Percentiles rank a stretch among this genome's conserved stretches.
phyloP scores from a whole-genome alignment of 2,329 filamentous ascomycete genomes.

The Clonostachys rosea region DNA sequence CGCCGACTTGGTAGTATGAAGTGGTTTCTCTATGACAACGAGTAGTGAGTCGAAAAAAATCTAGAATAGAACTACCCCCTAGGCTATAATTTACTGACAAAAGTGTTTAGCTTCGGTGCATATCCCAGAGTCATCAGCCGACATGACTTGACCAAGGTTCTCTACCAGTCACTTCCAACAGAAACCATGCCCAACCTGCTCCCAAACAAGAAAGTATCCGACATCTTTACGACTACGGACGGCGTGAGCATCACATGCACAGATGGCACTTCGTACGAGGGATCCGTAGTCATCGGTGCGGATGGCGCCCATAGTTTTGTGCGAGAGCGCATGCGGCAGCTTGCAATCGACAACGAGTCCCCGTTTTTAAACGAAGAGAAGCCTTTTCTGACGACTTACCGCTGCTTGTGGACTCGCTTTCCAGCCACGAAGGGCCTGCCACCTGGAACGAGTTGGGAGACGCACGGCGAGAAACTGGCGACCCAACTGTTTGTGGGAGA shows the following conservation, averaged over 20 bases:
- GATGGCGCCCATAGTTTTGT: slow-evolving; percentile 13
- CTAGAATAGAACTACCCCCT: too few species aligned
- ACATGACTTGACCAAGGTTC: slow-evolving; percentile 1
- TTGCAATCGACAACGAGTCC: slow-evolving; percentile 11
- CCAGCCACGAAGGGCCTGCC: slow-evolving; percentile 6
- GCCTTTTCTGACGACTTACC: slow-evolving; percentile 21
- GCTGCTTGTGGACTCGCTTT: slow-evolving; percentile 24
- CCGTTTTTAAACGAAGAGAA: slow-evolving; percentile 13
- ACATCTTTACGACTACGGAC: neutral
- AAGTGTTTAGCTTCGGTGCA: neutral
- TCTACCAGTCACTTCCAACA: slow-evolving; percentile 1
- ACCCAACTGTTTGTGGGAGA: slow-evolving; percentile 14
- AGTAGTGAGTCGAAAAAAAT: slow-evolving; percentile 9
- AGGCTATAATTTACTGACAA: too few species aligned
- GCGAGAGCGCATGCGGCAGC: slow-evolving; percentile 11
- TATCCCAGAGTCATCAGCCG: slow-evolving; percentile 1
- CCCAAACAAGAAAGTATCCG: neutral
- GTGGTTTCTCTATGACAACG: slow-evolving; percentile 12
- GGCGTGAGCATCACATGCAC: neutral
- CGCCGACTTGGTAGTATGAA: slow-evolving; percentile 12
- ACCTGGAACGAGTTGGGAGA: neutral
- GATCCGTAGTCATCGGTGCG: slow-evolving; percentile 8
- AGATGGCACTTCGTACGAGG: neutral
- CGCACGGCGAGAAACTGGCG: slow-evolving; percentile 5
- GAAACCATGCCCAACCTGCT: neutral